Evolutionary conservation across 371 early-diverging fungal genomes (phyloP).

Genomic region (Mucor circinelloides): DNA sequence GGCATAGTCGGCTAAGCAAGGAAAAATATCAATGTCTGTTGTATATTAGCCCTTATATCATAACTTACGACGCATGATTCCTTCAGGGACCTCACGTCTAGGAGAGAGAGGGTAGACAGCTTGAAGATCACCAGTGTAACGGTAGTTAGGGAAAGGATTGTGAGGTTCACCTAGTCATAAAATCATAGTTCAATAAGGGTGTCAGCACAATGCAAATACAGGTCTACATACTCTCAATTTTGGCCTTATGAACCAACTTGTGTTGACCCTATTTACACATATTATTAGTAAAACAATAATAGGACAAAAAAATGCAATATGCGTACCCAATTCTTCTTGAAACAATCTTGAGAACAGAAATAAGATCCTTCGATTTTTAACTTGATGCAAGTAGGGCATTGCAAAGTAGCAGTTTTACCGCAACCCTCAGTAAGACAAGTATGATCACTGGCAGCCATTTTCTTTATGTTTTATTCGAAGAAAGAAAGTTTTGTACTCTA

Average conservation of each 20-base stretch:
- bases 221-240: constrained; percentile 32
- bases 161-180: constrained; percentile 37
- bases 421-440: constrained; percentile 48
- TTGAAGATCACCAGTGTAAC: constrained; percentile 82
- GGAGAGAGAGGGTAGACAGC: constrained; percentile 89
- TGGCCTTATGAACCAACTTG: constrained; percentile 59
- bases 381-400: constrained; percentile 91
- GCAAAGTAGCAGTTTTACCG: constrained; percentile 76
- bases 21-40: background rate
- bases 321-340: constrained; percentile 78
- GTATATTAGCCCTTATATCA: background rate
- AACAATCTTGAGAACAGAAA: constrained; percentile 92
- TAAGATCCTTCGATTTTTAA: constrained; percentile 71
- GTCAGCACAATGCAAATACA: background rate
- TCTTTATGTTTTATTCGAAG: background rate
- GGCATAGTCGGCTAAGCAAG: constrained; percentile 80
- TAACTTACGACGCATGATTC: constrained; percentile 67
- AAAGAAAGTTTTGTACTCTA: too few species aligned
- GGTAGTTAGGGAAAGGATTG: constrained; percentile 57
- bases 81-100: constrained; percentile 74
- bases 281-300: background rate
- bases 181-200: background rate
- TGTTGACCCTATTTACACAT: constrained; percentile 44
- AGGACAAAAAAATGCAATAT: background rate
- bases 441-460: constrained; percentile 18